A percentile compares a stretch with the other conserved stretches of the same genome.
These are phyloP conservation scores for Ormosia emarginata DNA, from an alignment of 306 rosid genomes.

Conservation along the genomic window DNA sequence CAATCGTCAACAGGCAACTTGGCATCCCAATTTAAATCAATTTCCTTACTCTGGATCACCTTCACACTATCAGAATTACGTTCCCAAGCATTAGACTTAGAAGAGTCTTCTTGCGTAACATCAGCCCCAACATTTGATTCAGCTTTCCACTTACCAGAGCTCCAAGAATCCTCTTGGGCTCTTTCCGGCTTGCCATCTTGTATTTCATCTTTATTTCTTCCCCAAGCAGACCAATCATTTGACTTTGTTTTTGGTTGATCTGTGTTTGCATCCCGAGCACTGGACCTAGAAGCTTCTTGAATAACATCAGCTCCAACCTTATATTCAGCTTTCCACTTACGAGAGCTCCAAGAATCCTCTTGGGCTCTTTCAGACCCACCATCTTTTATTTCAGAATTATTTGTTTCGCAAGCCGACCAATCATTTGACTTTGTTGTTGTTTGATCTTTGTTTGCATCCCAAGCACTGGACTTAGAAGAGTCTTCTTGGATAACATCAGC, in stretches of 20 bases:
- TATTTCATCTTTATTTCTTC: not conserved
- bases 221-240: not conserved
- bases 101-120: conserved; percentile 5
- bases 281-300: not conserved
- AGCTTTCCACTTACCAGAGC: conserved; percentile 4
- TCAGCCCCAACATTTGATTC: not conserved
- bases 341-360: conserved; percentile 7
- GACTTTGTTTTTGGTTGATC: not conserved
- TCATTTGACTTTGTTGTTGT: not conserved
- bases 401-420: not conserved
- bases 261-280: not conserved
- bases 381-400: conserved; percentile 1
- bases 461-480: conserved; percentile 16
- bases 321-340: not conserved
- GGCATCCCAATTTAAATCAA: conserved; percentile 10
- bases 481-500: not conserved
- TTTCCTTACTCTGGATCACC: not conserved
- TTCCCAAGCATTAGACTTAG: conserved; percentile 27
- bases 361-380: not conserved
- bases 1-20: conserved; percentile 21
- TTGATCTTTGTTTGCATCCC: not conserved
- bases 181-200: not conserved
- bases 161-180: not conserved
- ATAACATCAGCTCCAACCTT: not conserved
- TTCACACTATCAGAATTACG: conserved; percentile 22